Percentiles rank a stretch among this genome's conserved stretches.
Conservation (phyloP, 768 basidiomycete species). For the Tulasnella sp. region DNA sequence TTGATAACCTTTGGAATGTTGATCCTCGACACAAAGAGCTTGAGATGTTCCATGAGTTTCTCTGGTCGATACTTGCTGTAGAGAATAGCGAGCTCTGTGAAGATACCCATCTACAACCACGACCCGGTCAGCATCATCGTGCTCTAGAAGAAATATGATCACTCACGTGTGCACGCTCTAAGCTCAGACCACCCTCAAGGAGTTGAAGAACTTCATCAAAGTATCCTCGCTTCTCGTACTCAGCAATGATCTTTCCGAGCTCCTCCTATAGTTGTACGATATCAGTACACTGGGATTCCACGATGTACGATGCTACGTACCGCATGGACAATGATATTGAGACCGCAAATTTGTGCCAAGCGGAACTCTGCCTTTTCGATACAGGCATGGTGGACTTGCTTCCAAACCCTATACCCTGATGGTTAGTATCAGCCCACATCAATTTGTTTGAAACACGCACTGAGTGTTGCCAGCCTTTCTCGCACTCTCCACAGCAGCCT, state of each 20-base stretch:
- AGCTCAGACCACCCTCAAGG: constrained; percentile 86
- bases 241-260: constrained; percentile 52
- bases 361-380: constrained; percentile 97
- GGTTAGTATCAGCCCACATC: not conserved
- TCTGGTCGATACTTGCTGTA: constrained; percentile 93
- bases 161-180: constrained; percentile 84
- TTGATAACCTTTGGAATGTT: constrained; percentile 99
- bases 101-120: constrained; percentile 70
- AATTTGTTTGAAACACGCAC: constrained; percentile 33
- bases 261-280: constrained; percentile 44
- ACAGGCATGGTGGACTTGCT: constrained; percentile 97
- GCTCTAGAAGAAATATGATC: not conserved
- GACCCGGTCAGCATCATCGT: constrained; percentile 19
- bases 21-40: constrained; percentile 87
- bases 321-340: constrained; percentile 93
- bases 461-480: constrained; percentile 98
- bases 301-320: constrained; percentile 22
- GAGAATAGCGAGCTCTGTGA: constrained; percentile 83
- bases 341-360: constrained; percentile 94
- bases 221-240: constrained; percentile 83
- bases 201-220: constrained; percentile 89
- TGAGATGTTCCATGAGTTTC: constrained; percentile 98
- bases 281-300: constrained; percentile 15
- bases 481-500: constrained; percentile 97
- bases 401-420: constrained; percentile 73